A percentile compares a stretch with the other conserved stretches of the same genome.
These are phyloP conservation scores for Phytophthora hybrid DNA, from an alignment of 352 stramenopile genomes.

Conservation along the genomic window DNA sequence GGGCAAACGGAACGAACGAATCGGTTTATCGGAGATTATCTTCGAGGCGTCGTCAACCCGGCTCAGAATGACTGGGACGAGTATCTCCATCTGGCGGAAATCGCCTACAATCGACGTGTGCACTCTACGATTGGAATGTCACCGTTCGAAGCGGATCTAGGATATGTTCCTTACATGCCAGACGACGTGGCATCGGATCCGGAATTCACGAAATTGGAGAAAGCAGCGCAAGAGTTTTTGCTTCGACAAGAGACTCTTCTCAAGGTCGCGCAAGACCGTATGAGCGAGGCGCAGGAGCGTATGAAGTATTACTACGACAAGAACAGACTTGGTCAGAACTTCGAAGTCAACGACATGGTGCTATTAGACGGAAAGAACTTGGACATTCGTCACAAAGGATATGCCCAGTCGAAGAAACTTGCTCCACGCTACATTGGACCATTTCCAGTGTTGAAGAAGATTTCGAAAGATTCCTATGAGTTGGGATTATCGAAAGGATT, in stretches of 20 bases:
- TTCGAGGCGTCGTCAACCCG: no score
- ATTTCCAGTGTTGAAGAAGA: slow-evolving; percentile 5
- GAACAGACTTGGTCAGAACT: no score
- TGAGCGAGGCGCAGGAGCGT: not conserved
- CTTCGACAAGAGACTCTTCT: slow-evolving; percentile 7
- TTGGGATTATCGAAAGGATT: slow-evolving; percentile 5
- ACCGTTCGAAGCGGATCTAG: slow-evolving; percentile 21
- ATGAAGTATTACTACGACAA: no score
- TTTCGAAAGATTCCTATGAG: slow-evolving; percentile 14
- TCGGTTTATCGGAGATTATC: no score
- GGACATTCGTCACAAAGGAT: slow-evolving; percentile 19
- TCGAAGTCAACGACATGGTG: not conserved
- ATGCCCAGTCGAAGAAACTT: slow-evolving; percentile 4
- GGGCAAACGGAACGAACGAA: no score
- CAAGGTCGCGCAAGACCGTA: slow-evolving; percentile 11
- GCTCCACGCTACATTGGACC: slow-evolving; percentile 15
- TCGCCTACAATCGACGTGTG: slow-evolving; percentile 18
- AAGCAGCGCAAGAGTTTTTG: slow-evolving; percentile 7
- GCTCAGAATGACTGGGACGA: no score
- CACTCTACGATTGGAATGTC: slow-evolving; percentile 20
- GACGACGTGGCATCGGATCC: slow-evolving; percentile 13
- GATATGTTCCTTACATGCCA: not conserved
- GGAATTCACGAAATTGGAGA: slow-evolving; percentile 18
- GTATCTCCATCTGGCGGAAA: not conserved
- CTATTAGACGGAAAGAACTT: slow-evolving; percentile 6